A percentile compares a stretch with the other conserved stretches of the same genome.
phyloP scores from a whole-genome alignment of 352 stramenopile species.

The Pythium brachiatum region DNA sequence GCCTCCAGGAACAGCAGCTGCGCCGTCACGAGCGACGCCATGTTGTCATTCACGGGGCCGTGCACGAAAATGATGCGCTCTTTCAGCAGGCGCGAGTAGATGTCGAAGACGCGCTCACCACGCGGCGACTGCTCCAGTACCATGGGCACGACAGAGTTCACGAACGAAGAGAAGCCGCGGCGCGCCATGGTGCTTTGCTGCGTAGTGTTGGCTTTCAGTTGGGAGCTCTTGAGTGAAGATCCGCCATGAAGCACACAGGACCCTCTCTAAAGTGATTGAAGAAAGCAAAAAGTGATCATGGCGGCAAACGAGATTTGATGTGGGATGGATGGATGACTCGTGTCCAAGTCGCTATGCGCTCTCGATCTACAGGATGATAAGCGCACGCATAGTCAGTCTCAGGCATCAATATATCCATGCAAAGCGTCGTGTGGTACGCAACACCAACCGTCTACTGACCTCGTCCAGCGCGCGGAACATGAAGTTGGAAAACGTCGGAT shows the following conservation, averaged over 20 bases:
- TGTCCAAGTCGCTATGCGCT: not conserved
- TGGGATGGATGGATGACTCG: too few relatives aligned
- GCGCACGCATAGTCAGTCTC: not conserved
- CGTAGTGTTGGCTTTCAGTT: not conserved
- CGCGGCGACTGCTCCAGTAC: constrained; percentile 91
- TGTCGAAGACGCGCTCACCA: constrained; percentile 96
- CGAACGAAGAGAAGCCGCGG: constrained; percentile 51
- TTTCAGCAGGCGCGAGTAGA: constrained; percentile 97
- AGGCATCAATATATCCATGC: not conserved
- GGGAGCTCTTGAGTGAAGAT: not conserved
- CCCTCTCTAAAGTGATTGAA: constrained; percentile 3
- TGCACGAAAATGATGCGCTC: constrained; percentile 98
- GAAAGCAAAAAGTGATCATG: not conserved
- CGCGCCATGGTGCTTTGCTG: constrained; percentile 21
- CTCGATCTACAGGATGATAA: not conserved
- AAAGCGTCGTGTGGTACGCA: not conserved
- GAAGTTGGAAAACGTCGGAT: constrained; percentile 69
- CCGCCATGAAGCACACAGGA: not conserved
- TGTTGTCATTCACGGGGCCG: constrained; percentile 89
- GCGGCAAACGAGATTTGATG: not conserved
- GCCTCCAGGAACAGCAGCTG: constrained; percentile 95
- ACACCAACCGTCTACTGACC: too few relatives aligned
- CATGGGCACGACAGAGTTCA: constrained; percentile 88
- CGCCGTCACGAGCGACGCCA: constrained; percentile 80
- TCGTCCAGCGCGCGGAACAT: constrained; percentile 76